Percentiles rank a stretch among this genome's conserved stretches.
Evolutionary conservation across 1,284 basidiomycete species (phyloP).

Genomic region (Kwoniella shivajii): DNA sequence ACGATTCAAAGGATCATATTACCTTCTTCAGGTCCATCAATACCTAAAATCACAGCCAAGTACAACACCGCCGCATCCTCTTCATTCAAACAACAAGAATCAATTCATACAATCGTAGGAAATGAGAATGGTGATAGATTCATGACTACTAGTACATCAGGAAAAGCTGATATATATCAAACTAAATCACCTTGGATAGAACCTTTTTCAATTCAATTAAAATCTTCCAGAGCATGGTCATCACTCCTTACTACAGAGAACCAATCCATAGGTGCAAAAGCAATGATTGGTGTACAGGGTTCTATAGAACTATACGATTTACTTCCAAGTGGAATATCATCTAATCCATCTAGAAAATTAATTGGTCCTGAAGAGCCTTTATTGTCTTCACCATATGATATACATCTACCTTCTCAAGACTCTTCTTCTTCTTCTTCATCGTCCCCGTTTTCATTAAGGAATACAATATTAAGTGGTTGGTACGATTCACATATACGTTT

Average conservation of each 20-base stretch:
- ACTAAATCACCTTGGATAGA: conserved; percentile 42
- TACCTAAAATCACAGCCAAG: conserved; percentile 14
- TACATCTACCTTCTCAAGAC: conserved; percentile 9
- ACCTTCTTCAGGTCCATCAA: conserved; percentile 9
- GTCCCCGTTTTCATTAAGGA: background rate
- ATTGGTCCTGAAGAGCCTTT: conserved; percentile 29
- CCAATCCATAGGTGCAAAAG: conserved; percentile 7
- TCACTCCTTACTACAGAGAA: conserved; percentile 23
- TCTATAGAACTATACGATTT: conserved; percentile 21
- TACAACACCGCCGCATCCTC: no score
- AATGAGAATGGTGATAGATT: conserved; percentile 20
- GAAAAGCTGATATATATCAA: conserved; percentile 29
- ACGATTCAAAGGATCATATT: conserved; percentile 31
- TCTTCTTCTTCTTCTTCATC: background rate
- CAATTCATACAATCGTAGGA: conserved; percentile 19
- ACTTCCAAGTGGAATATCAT: conserved; percentile 13
- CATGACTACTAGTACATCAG: conserved; percentile 36
- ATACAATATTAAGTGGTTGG: conserved; percentile 47
- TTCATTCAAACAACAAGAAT: conserved; percentile 3
- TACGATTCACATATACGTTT: conserved; percentile 50
- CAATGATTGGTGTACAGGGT: conserved; percentile 27
- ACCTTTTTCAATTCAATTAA: conserved; percentile 27
- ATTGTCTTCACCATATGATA: conserved; percentile 39
- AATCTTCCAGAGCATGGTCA: conserved; percentile 39
- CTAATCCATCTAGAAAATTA: conserved; percentile 11